Evolutionary conservation across 2,329 filamentous ascomycete genomes (phyloP).

Genomic region (Monilinia laxa): DNA sequence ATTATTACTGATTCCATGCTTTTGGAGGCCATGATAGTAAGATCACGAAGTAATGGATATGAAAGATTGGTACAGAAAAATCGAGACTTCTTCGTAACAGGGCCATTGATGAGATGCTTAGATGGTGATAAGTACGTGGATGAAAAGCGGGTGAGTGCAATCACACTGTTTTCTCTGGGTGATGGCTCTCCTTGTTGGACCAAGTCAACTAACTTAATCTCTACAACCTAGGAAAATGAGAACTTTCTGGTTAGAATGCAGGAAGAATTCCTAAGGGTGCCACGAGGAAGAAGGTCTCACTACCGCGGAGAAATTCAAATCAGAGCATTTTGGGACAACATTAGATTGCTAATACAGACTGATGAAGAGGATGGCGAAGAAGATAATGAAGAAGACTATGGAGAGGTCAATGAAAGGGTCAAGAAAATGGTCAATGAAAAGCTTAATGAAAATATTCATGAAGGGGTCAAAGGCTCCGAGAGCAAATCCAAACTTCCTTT

Average conservation of each 20-base stretch:
- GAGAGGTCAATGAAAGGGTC: neutral
- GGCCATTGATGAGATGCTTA: conserved; percentile 28
- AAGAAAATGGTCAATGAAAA: neutral
- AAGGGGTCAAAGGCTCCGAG: neutral
- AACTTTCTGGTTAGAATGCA: conserved; percentile 23
- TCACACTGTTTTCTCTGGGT: neutral
- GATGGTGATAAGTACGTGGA: conserved; percentile 25
- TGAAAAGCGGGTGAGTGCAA: conserved; percentile 4
- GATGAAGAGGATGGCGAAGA: conserved; percentile 14
- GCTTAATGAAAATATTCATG: too few species aligned
- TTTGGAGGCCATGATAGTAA: too few species aligned
- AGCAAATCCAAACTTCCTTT: neutral
- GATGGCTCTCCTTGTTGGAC: too few species aligned
- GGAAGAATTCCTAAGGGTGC: conserved; percentile 25
- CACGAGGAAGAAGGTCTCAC: neutral
- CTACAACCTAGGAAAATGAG: conserved; percentile 8
- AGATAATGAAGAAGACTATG: neutral
- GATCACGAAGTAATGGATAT: neutral
- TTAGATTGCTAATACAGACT: conserved; percentile 27
- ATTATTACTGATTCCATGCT: conserved; percentile 19
- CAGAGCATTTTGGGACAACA: conserved; percentile 32
- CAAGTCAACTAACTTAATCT: neutral
- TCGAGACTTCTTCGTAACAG: conserved; percentile 27
- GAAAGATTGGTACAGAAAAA: conserved; percentile 28
- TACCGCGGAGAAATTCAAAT: conserved; percentile 25